phyloP scores from a whole-genome alignment of 495 filamentous ascomycete species.

The Podospora tetraspora region DNA sequence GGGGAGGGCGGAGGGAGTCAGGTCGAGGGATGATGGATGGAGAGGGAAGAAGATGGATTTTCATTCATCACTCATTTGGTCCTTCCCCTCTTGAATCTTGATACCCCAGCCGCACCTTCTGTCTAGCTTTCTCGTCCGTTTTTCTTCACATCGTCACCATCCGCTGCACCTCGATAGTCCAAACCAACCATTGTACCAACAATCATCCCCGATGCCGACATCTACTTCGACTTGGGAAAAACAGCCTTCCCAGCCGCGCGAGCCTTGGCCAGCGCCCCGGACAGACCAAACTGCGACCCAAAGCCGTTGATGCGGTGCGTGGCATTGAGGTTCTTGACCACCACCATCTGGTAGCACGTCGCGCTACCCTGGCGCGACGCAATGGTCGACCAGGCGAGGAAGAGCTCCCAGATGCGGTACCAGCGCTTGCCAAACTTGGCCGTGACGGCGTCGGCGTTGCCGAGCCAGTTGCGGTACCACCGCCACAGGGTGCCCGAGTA shows the following conservation, averaged over 20 bases:
- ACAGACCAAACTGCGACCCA: conserved; percentile 64
- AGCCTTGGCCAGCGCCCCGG: conserved; percentile 54
- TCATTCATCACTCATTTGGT: no score
- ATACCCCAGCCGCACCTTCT: no score
- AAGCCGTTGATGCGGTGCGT: conserved; percentile 91
- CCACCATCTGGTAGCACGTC: conserved; percentile 91
- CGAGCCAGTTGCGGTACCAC: conserved; percentile 99
- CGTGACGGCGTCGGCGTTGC: conserved; percentile 87
- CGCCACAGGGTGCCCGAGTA: conserved; percentile 96
- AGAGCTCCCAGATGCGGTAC: conserved; percentile 99
- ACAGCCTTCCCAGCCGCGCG: conserved; percentile 36
- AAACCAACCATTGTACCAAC: no score
- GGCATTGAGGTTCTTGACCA: conserved; percentile 98
- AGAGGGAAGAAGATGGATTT: no score
- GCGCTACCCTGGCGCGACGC: conserved; percentile 87
- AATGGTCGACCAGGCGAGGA: conserved; percentile 91
- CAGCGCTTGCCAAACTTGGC: conserved; percentile 94
- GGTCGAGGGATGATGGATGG: no score
- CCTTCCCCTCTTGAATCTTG: no score
- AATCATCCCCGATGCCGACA: no score
- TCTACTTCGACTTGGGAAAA: no score
- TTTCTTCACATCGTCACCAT: no score
- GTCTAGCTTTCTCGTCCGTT: no score
- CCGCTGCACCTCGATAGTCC: no score
- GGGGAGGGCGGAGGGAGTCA: no score